Conservation (phyloP, 441 rosid species). For the Manihot esculenta region DNA sequence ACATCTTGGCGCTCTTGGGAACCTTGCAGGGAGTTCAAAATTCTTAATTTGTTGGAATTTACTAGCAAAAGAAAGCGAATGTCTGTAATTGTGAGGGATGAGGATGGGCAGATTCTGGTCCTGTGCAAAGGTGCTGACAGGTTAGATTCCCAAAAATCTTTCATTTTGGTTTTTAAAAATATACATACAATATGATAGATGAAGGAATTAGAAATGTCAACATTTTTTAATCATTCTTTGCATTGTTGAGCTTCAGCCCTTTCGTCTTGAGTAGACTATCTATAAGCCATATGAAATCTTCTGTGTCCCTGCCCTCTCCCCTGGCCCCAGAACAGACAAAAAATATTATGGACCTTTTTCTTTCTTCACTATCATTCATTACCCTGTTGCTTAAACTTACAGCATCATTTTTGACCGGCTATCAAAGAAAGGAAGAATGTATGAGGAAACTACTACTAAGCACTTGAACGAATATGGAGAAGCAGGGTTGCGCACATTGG, state of each 20-base stretch:
- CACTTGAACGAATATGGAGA: constrained; percentile 96
- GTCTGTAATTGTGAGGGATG: constrained; percentile 82
- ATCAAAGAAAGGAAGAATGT: constrained; percentile 72
- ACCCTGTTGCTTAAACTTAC: constrained; percentile 31
- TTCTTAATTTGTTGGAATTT: constrained; percentile 87
- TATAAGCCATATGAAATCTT: not conserved
- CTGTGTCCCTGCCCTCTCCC: not conserved
- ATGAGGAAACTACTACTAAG: constrained; percentile 62
- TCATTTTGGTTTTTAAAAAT: not conserved
- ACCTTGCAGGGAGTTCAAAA: constrained; percentile 80
- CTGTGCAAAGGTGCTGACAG: constrained; percentile 99
- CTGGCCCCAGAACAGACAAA: not conserved
- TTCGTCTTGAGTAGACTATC: not conserved
- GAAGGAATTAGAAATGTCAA: not conserved
- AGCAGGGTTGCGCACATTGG: constrained; percentile 88
- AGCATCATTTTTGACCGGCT: constrained; percentile 93
- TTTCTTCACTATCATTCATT: constrained; percentile 19
- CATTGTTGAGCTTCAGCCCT: not conserved
- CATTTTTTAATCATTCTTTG: not conserved
- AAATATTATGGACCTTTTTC: not conserved
- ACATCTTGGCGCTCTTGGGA: constrained; percentile 19
- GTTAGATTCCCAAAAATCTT: constrained; percentile 36
- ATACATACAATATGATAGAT: not conserved
- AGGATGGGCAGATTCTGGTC: constrained; percentile 74
- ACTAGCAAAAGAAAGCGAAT: constrained; percentile 97